Conservation (phyloP, 495 filamentous ascomycete genomes). For the Hypoxylon lienhwacheense region DNA sequence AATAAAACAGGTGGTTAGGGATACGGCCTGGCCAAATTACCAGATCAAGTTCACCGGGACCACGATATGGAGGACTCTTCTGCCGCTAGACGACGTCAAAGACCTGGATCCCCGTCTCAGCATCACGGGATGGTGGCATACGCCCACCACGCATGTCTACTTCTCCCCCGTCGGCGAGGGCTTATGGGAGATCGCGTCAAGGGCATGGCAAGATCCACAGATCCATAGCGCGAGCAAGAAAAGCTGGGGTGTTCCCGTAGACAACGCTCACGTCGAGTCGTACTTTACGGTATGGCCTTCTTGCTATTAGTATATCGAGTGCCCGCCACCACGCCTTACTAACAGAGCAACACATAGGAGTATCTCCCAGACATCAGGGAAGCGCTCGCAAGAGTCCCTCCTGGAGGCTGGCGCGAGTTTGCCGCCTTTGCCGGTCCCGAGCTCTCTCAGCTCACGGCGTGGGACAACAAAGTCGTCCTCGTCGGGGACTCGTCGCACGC, state of each 20-base stretch:
- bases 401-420: conserved; percentile 50
- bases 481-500: conserved; percentile 56
- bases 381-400: conserved; percentile 41
- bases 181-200: conserved; percentile 39
- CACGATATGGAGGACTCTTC: conserved; percentile 44
- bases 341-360: conserved; percentile 29
- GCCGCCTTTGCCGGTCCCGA: conserved; percentile 48
- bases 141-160: conserved; percentile 48
- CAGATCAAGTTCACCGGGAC: conserved; percentile 47
- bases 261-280: conserved; percentile 48
- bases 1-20: conserved; percentile 30
- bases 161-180: conserved; percentile 49
- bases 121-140: conserved; percentile 52
- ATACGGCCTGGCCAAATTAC: conserved; percentile 41
- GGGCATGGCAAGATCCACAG: conserved; percentile 35
- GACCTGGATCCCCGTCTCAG: conserved; percentile 44
- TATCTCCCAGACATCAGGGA: conserved; percentile 43
- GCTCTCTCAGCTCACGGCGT: conserved; percentile 43
- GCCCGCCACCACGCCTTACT: neutral
- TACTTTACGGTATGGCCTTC: conserved; percentile 34
- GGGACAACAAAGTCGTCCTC: conserved; percentile 49
- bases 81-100: conserved; percentile 38
- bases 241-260: conserved; percentile 51
- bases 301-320: neutral
- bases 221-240: conserved; percentile 42